A percentile compares a stretch with the other conserved stretches of the same genome.
phyloP scores from a whole-genome alignment of 306 rosid genomes.

The Abrus precatorius region DNA sequence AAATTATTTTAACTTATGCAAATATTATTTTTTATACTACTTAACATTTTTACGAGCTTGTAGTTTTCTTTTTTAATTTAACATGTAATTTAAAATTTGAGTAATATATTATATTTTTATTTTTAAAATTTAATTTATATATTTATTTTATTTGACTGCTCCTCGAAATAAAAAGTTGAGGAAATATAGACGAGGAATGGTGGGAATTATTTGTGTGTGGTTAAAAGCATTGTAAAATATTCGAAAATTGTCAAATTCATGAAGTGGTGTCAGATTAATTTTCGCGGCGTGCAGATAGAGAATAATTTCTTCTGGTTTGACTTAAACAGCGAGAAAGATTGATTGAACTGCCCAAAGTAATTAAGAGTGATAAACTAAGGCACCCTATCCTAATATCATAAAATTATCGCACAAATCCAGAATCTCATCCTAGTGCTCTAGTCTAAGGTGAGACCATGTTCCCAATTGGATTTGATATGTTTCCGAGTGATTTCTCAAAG shows the following conservation, averaged over 20 bases:
- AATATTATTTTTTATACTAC: no score
- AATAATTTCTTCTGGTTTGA: background rate
- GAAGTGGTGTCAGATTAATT: background rate
- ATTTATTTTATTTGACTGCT: no score
- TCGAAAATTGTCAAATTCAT: conserved; percentile 8
- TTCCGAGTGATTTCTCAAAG: no score
- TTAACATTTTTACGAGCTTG: no score
- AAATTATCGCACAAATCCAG: background rate
- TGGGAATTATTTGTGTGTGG: background rate
- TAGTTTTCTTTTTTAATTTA: no score
- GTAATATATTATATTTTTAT: no score
- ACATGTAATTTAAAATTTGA: no score
- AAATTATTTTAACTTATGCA: no score
- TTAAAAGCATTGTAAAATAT: background rate
- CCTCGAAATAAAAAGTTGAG: no score
- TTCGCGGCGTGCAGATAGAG: background rate
- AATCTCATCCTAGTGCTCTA: background rate
- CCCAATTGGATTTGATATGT: no score
- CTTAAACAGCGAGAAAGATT: background rate
- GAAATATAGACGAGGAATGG: no score
- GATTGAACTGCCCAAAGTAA: background rate
- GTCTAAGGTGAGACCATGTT: background rate
- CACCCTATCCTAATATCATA: background rate
- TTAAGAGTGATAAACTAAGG: background rate
- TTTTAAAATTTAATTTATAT: no score